Percentiles rank a stretch among this genome's conserved stretches.
These are phyloP conservation scores for Candida sanyaensis DNA, from an alignment of 1,139 yeast genomes.

Conservation along the genomic window DNA sequence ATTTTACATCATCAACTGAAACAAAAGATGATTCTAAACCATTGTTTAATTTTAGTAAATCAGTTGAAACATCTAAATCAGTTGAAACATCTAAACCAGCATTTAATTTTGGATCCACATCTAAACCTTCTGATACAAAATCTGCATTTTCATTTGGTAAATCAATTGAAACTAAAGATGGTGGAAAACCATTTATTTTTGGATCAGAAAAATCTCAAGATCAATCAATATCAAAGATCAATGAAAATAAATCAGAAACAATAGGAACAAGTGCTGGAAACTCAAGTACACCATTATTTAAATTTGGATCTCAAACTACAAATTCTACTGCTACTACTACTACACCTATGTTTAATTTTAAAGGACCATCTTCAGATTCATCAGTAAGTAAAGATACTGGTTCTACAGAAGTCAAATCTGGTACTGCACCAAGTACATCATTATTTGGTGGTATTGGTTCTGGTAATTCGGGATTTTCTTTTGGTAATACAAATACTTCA, in stretches of 20 bases:
- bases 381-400: background rate
- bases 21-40: constrained; percentile 7
- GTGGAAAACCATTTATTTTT: background rate
- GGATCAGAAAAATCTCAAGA: background rate
- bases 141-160: constrained; percentile 17
- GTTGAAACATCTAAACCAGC: constrained; percentile 17
- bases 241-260: constrained; percentile 1
- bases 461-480: constrained; percentile 16
- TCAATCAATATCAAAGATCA: background rate
- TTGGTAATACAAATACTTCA: constrained; percentile 13
- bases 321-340: too few species aligned
- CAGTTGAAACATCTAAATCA: too few species aligned
- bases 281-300: background rate
- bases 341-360: constrained; percentile 12
- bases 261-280: background rate
- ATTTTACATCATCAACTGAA: constrained; percentile 1
- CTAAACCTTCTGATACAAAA: constrained; percentile 1
- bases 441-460: background rate
- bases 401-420: background rate
- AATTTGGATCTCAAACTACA: background rate
- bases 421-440: background rate
- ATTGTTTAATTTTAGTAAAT: background rate
- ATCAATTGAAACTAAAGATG: background rate
- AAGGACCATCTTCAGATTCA: constrained; percentile 1
- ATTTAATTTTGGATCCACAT: constrained; percentile 18